phyloP scores from a whole-genome alignment of 805 yeast genomes.

The Torulaspora delbrueckii region DNA sequence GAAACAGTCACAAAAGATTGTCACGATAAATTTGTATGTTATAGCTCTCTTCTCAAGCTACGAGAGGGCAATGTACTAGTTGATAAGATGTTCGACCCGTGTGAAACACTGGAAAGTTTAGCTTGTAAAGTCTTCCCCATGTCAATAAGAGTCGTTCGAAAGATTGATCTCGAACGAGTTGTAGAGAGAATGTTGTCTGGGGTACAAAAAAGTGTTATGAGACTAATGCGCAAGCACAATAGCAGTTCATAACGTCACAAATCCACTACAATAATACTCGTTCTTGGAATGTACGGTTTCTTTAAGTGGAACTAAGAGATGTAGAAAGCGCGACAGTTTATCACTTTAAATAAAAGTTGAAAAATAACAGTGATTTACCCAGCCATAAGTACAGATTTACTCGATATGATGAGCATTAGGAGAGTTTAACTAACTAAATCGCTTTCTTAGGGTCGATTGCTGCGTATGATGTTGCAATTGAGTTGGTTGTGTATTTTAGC shows the following conservation, averaged over 20 bases:
- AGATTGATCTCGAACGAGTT: conserved; percentile 35
- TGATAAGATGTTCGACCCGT: conserved; percentile 23
- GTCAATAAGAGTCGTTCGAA: conserved; percentile 13
- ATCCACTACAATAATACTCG: conserved; percentile 39
- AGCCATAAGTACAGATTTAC: background rate
- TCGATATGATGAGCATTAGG: background rate
- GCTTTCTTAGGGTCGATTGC: background rate
- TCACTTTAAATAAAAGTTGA: background rate
- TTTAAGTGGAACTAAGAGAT: conserved; percentile 2
- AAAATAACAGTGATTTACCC: background rate
- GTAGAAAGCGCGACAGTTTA: background rate
- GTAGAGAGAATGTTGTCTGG: conserved; percentile 38
- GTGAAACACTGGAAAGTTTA: conserved; percentile 23
- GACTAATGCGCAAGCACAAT: background rate
- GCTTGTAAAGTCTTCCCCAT: conserved; percentile 7
- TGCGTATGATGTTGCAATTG: background rate
- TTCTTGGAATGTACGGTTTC: conserved; percentile 34
- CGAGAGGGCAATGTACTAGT: too few relatives aligned
- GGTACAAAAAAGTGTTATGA: background rate
- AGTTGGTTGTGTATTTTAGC: conserved; percentile 4
- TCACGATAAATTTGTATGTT: too few relatives aligned
- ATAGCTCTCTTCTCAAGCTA: background rate
- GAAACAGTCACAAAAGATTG: background rate
- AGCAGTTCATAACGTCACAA: conserved; percentile 20
- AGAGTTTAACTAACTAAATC: background rate